Evolutionary conservation across 345 rosid genomes (phyloP).

Genomic region (Conringia planisiliqua): DNA sequence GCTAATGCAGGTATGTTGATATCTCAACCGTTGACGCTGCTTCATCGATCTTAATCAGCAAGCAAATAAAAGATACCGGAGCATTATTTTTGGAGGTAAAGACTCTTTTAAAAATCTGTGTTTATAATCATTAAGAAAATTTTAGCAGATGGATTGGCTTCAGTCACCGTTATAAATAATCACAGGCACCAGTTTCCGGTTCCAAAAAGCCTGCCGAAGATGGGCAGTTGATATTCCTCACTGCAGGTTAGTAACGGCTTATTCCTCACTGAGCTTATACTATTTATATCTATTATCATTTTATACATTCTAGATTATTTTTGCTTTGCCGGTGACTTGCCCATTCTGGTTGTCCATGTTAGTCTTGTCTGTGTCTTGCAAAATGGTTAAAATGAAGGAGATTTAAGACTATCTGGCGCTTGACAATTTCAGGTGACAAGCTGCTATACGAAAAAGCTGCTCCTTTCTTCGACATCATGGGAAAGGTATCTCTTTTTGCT

Average conservation of each 20-base stretch:
- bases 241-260: slow-evolving; percentile 55
- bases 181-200: slow-evolving; percentile 94
- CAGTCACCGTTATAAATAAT: background rate
- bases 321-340: background rate
- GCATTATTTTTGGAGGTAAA: slow-evolving; percentile 83
- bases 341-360: background rate
- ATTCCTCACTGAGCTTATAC: background rate
- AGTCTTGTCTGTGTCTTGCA: background rate
- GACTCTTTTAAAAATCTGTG: background rate
- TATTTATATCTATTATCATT: background rate
- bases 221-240: slow-evolving; percentile 81
- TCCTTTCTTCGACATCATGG: slow-evolving; percentile 79
- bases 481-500: slow-evolving; percentile 56
- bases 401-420: slow-evolving; percentile 16
- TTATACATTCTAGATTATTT: background rate
- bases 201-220: slow-evolving; percentile 95
- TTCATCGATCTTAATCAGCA: slow-evolving; percentile 62
- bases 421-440: slow-evolving; percentile 65
- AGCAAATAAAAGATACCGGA: slow-evolving; percentile 60
- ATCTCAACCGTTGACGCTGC: slow-evolving; percentile 88
- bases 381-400: background rate
- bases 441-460: slow-evolving; percentile 58
- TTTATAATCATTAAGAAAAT: background rate
- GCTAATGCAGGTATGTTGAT: slow-evolving; percentile 70
- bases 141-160: background rate